Percentiles rank a stretch among this genome's conserved stretches.
phyloP scores from a whole-genome alignment of 2,329 filamentous ascomycete genomes.

The Tetracladium maxilliforme region DNA sequence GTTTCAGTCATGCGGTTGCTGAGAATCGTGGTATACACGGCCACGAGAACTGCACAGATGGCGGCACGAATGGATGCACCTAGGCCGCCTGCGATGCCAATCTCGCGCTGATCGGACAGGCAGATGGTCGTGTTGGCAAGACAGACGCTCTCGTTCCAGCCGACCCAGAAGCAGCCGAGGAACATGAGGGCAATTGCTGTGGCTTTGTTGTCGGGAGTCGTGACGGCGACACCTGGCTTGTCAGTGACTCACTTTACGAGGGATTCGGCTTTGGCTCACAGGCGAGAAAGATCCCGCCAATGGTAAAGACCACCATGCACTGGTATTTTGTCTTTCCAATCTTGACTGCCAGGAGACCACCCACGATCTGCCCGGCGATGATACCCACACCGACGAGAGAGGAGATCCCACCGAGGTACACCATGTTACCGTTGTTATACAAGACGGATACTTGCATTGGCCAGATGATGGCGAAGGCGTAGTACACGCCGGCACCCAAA shows the following conservation, averaged over 20 bases:
- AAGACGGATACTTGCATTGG: slow-evolving; percentile 16
- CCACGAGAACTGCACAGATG: slow-evolving; percentile 16
- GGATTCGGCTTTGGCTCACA: slow-evolving; percentile 1
- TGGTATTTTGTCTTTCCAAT: slow-evolving; percentile 11
- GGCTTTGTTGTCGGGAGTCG: not conserved
- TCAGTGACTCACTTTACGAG: not conserved
- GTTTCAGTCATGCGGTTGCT: slow-evolving; percentile 15
- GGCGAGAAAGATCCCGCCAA: slow-evolving; percentile 11
- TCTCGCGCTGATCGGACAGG: slow-evolving; percentile 17
- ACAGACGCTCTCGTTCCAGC: slow-evolving; percentile 18
- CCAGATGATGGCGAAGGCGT: slow-evolving; percentile 17
- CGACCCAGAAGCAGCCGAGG: slow-evolving; percentile 15
- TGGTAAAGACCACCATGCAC: slow-evolving; percentile 9
- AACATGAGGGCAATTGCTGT: slow-evolving; percentile 5
- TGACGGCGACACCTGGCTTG: slow-evolving; percentile 1
- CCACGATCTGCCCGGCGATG: slow-evolving; percentile 12
- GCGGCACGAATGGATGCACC: slow-evolving; percentile 20
- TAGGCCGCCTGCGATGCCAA: slow-evolving; percentile 18
- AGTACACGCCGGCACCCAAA: slow-evolving; percentile 17
- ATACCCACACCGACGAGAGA: slow-evolving; percentile 24
- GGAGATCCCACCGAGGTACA: slow-evolving; percentile 11
- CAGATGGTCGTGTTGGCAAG: slow-evolving; percentile 19
- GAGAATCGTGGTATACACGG: slow-evolving; percentile 19
- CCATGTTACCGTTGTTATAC: slow-evolving; percentile 11
- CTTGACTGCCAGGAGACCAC: slow-evolving; percentile 1